Evolutionary conservation across 768 basidiomycete species (phyloP).

Genomic region (Tremella yokohamensis): DNA sequence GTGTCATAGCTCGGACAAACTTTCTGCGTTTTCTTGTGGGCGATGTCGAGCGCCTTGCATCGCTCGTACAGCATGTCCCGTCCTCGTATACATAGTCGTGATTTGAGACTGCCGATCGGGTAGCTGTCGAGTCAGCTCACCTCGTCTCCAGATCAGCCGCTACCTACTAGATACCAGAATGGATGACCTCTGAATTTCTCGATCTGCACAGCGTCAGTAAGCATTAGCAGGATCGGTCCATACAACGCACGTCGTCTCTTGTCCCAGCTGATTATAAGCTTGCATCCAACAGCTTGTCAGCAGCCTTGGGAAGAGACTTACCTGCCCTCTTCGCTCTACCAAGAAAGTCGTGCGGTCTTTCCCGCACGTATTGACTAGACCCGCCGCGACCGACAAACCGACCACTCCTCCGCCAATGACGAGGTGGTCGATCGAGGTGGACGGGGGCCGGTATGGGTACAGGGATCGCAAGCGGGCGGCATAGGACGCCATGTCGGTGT

Average conservation of each 20-base stretch:
- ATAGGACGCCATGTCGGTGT: constrained; percentile 3
- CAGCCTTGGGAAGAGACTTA: constrained; percentile 26
- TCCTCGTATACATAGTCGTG: constrained; percentile 77
- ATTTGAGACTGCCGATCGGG: constrained; percentile 77
- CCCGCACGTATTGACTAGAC: constrained; percentile 61
- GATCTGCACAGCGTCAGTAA: constrained; percentile 58
- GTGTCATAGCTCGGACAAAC: constrained; percentile 14
- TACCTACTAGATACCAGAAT: constrained; percentile 58
- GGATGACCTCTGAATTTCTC: constrained; percentile 89
- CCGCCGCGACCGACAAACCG: constrained; percentile 79
- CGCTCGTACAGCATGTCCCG: constrained; percentile 76
- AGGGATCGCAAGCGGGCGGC: constrained; percentile 17
- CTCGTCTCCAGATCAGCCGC: neutral
- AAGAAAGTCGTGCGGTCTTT: constrained; percentile 70
- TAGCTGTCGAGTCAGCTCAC: constrained; percentile 54
- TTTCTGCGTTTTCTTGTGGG: constrained; percentile 69
- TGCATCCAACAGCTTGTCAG: constrained; percentile 10
- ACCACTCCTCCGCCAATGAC: constrained; percentile 86
- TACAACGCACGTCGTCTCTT: constrained; percentile 70
- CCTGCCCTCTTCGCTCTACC: constrained; percentile 69
- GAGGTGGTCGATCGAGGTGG: constrained; percentile 72
- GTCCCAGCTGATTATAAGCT: constrained; percentile 55
- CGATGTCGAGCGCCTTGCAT: constrained; percentile 64
- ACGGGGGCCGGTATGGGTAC: constrained; percentile 56
- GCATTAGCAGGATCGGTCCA: neutral